Base-by-base conservation (phyloP, 2,329 filamentous ascomycete species). In the Penicillium capsulatum region DNA sequence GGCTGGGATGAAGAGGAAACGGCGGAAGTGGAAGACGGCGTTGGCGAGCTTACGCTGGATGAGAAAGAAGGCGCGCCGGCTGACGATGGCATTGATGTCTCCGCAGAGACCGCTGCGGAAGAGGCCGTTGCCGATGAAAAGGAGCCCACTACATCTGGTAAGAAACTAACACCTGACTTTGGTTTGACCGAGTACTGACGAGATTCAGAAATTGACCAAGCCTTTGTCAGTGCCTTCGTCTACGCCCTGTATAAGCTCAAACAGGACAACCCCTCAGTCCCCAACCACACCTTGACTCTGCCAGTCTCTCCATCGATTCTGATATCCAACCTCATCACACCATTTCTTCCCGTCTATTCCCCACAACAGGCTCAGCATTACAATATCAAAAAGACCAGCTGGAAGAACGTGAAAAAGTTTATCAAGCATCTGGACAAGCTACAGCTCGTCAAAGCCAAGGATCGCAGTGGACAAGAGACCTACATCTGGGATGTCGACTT, bases 321-420 rank as follows among this genome's bases (percentile, higher is more conserved):
- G 53, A 79, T 84, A 58, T 73, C 79, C 7, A 76, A 73, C 38
- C 69, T 84, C 38, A 73, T 84, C 14, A 77, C 81, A n/a, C 81
- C 81, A 1, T 82, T 79, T 52, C 70, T 85, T 2, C 80, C 81
- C 2, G 71, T 77, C 14, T 74, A 73, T 56, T 76, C 72, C 8
- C 65, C 76, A 4, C 68, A 73, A 14, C 72, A 79, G 53, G 69
- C 71, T 2, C 74, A 74, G 40, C 77, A 70, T 44, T 74, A 81
- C 36, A 77, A 81, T 48, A 81, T 84, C 61, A 84, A 84, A 56
- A 84, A 84, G 63, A 81, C 80, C 3, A 80, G 76, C 45, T 84
- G 78, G 77, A 84, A 84, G 64, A 84, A 77, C 45, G 74, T 81
- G 44, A 81, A 79, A 55, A 84, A 83, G 50, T 84, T 84, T 58